Base-by-base conservation (phyloP, 495 filamentous ascomycete genomes). In the Penicillium taxi region DNA sequence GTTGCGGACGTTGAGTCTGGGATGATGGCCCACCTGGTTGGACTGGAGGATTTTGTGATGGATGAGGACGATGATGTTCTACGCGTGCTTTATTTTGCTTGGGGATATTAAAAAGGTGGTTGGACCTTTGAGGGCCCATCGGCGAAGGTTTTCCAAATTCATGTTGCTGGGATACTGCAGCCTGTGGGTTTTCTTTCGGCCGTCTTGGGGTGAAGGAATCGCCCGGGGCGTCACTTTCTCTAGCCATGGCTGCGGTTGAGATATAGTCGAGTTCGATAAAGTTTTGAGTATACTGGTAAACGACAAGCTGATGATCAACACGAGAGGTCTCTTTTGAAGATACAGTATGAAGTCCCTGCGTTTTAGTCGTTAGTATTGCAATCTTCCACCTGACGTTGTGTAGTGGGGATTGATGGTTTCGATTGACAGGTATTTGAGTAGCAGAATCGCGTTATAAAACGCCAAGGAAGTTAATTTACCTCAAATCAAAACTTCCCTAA, bases 131-230 rank as follows among this genome's bases (percentile, higher is more conserved):
- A 58, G 47, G 68, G 41, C 77, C 55, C 44, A 70, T 49, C 20
- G 66, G 62, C n/a, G 66, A 79, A 2, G 76, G 59, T 43, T 74
- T 73, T 18, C 77, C 77, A 44, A 81, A 81, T 48, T 81, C 71
- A 24, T 74, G 70, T 25, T 70, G 53, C 3, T 59, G 48, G 13
- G 49, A 36, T 19, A 51, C 25, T 6, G 53, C 30, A 15, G 53
- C 31, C 17, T 44, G 50, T 15, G 48, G 31, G n/a, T 59, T 48
- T 19, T 57, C 50, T 17, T 56, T 51, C 17, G 55, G 52, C 20
- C 47, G 56, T 21, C 45, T 44, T 24, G 62, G 61, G 17, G 59
- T 63, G 22, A 52, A 40, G n/a, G 54, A 46, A 22, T 60, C 57
- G 16, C 34, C 38, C 9, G 65, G 63, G 13, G 61, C 58, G 31